phyloP scores from a whole-genome alignment of 371 early-diverging fungal genomes.

The Mycotypha africana region DNA sequence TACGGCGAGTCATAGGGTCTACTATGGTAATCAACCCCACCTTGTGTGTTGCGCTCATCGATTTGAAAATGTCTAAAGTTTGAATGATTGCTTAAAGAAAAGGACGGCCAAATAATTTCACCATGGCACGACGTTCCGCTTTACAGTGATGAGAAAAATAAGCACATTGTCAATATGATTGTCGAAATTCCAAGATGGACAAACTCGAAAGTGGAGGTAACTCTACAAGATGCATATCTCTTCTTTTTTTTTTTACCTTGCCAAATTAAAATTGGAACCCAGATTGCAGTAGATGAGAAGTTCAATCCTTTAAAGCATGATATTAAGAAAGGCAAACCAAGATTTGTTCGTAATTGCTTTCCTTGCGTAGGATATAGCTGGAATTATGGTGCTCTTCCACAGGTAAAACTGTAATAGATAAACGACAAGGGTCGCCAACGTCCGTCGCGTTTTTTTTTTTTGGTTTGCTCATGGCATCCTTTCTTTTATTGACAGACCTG shows the following conservation, averaged over 20 bases:
- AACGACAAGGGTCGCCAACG: background rate
- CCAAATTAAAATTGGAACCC: background rate
- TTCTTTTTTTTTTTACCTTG: background rate
- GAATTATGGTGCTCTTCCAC: slow-evolving; percentile 99
- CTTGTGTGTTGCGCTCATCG: background rate
- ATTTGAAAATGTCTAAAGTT: background rate
- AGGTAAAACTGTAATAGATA: too few relatives aligned
- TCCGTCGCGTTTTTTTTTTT: background rate
- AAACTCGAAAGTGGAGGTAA: slow-evolving; percentile 98
- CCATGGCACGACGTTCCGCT: slow-evolving; percentile 99
- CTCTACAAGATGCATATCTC: background rate
- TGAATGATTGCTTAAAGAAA: slow-evolving; percentile 36
- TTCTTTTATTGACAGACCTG: slow-evolving; percentile 80
- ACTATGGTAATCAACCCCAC: slow-evolving; percentile 49
- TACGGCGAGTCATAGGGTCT: slow-evolving; percentile 81
- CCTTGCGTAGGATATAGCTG: slow-evolving; percentile 99
- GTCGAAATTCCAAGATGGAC: slow-evolving; percentile 99
- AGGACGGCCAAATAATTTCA: slow-evolving; percentile 73
- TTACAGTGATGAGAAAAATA: slow-evolving; percentile 71
- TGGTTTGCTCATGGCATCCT: background rate
- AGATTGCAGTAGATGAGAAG: slow-evolving; percentile 68
- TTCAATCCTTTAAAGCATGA: slow-evolving; percentile 99
- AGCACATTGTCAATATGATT: slow-evolving; percentile 91
- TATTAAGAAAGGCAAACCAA: slow-evolving; percentile 96
- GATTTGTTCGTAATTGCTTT: slow-evolving; percentile 99